Percentiles rank a stretch among this genome's conserved stretches.
Evolutionary conservation across 192 early-diverging fungal genomes (phyloP).

Genomic region (Backusella luteola): DNA sequence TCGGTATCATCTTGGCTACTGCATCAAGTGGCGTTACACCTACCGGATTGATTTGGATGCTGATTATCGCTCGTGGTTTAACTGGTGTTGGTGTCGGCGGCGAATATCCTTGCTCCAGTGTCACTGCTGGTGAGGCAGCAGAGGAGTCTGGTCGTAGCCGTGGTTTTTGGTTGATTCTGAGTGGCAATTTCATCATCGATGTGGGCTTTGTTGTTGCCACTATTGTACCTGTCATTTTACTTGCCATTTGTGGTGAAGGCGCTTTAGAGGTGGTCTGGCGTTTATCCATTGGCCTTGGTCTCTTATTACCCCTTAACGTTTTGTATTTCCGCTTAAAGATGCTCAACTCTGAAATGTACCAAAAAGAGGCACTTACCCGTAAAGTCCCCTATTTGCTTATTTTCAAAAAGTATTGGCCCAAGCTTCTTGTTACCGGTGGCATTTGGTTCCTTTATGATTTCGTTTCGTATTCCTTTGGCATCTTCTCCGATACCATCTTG

Average conservation of each 20-base stretch:
- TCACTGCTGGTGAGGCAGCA: conserved; percentile 49
- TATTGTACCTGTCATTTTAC: conserved; percentile 37
- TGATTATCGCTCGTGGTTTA: conserved; percentile 33
- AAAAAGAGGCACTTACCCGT: conserved; percentile 47
- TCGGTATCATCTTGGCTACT: conserved; percentile 40
- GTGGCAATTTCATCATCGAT: conserved; percentile 48
- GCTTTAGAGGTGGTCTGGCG: conserved; percentile 47
- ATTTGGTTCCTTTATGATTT: conserved; percentile 52
- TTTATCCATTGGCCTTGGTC: conserved; percentile 50
- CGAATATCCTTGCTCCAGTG: conserved; percentile 53
- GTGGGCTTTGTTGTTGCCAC: conserved; percentile 45
- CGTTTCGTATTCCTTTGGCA: conserved; percentile 31
- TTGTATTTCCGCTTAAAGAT: conserved; percentile 58
- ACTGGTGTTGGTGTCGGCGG: conserved; percentile 49
- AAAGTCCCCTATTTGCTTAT: conserved; percentile 50
- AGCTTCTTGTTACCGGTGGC: conserved; percentile 47
- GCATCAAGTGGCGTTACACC: conserved; percentile 35
- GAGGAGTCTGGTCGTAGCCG: conserved; percentile 45
- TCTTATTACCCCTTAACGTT: conserved; percentile 42
- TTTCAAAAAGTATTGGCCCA: conserved; percentile 51
- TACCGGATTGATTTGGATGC: conserved; percentile 42
- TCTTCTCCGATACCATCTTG: conserved; percentile 33
- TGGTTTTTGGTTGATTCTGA: conserved; percentile 48
- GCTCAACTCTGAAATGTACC: conserved; percentile 50
- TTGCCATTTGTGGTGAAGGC: conserved; percentile 42